Conservation (phyloP, 345 rosid genomes). For the Euphorbia tirucalli region DNA sequence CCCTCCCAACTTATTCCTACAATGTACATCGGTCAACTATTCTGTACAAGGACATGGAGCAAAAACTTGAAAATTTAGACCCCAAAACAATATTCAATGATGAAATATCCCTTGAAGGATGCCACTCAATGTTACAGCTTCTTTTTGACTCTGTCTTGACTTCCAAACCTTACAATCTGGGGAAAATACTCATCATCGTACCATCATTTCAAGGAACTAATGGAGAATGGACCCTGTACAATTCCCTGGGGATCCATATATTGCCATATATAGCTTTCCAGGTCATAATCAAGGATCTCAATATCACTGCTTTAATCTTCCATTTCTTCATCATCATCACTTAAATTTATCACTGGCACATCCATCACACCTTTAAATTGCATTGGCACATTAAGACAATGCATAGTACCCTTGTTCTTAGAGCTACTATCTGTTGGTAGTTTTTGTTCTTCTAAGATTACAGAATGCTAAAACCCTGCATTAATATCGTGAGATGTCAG, state of each 20-base stretch:
- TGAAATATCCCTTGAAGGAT: slow-evolving; percentile 27
- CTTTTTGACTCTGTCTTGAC: slow-evolving; percentile 40
- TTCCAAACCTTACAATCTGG: slow-evolving; percentile 67
- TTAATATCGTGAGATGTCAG: slow-evolving; percentile 1
- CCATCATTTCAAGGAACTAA: slow-evolving; percentile 57
- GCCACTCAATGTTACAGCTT: slow-evolving; percentile 44
- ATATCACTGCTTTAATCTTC: slow-evolving; percentile 21
- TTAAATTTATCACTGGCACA: slow-evolving; percentile 8
- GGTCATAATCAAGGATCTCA: slow-evolving; percentile 14
- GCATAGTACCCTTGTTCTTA: not conserved
- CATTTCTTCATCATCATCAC: slow-evolving; percentile 38
- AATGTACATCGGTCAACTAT: not conserved
- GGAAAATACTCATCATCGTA: slow-evolving; percentile 47
- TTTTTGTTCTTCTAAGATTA: not conserved
- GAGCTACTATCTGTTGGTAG: not conserved
- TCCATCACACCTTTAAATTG: not conserved
- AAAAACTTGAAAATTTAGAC: not conserved
- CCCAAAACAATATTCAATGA: not conserved
- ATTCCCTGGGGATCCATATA: slow-evolving; percentile 65
- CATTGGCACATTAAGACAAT: not conserved
- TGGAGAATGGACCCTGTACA: slow-evolving; percentile 65
- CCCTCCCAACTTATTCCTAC: not conserved
- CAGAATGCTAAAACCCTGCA: slow-evolving; percentile 21
- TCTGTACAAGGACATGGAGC: not conserved
- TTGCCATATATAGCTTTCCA: slow-evolving; percentile 44